Evolutionary conservation across 1,284 basidiomycete species (phyloP), one percentile per base, ranked within the genome.

Genomic region (Cerioporus squamosus): DNA sequence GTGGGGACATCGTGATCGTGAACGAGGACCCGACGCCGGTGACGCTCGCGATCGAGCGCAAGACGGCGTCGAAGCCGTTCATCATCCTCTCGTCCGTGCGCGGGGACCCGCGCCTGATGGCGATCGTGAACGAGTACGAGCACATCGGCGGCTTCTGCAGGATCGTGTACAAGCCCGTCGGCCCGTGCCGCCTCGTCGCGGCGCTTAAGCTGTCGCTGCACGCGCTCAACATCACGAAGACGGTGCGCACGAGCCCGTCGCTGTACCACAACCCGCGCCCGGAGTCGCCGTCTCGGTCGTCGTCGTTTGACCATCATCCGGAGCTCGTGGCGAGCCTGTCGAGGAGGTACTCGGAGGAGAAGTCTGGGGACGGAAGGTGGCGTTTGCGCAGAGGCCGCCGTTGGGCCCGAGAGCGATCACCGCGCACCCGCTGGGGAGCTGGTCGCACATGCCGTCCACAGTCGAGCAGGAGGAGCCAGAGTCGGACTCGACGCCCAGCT

Each of bases 141-240:
- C 80, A 80, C 26, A 84, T 87, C n/a, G 95, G 95, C 18, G 94
- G 95, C 29, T 91, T 94, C 72, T 93, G 91, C 72, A 85, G 93
- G 15, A 80, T 95, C 39, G 75, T 97, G 22, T 93, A 91, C 81
- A 98, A 98, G 73, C 95, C 95, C 3, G 88, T 88, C 26, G 94
- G 95, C 1, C 95, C 95, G 0, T 85, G 85, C 49, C 86, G 89
- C 31, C 78, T 97, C 53, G 83, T 87, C 36, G 72, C 81, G 15
- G 83, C 88, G 5, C 77, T 97, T 52, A 87, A 87, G 68, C 82
- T 89, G n/a, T 88, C 87, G 64, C 69, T 93, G 23, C 85, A 91
- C 64, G 83, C 86, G 22, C 73, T 88, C 43, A 81, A 79, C 51
- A 85, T 88, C 50, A 75, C 75, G 23, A 70, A 75, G 60, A 51